Percentiles rank a stretch among this genome's conserved stretches.
These are phyloP conservation scores for Leishmania lainsoni DNA, from an alignment of 208 protist genomes.

Conservation along the genomic window DNA sequence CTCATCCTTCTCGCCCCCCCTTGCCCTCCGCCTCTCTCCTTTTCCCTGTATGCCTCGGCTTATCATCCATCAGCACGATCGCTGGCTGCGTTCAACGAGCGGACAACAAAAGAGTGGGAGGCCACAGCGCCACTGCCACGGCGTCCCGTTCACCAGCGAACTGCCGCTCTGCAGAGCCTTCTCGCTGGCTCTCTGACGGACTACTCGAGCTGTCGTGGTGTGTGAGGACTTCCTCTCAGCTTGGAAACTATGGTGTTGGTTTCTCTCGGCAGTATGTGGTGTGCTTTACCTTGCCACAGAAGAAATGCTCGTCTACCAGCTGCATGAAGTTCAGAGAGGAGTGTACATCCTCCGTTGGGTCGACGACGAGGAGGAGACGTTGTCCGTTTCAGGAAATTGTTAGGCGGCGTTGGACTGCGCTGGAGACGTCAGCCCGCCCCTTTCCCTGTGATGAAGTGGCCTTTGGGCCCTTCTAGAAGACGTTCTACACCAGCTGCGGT, in stretches of 20 bases:
- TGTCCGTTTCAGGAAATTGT: slow-evolving; percentile 11
- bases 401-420: slow-evolving; percentile 28
- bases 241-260: background rate
- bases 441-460: slow-evolving; percentile 15
- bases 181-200: background rate
- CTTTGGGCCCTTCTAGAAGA: slow-evolving; percentile 11
- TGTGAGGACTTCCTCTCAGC: background rate
- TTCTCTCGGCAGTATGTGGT: background rate
- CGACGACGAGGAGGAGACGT: background rate
- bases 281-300: background rate
- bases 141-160: background rate
- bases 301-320: slow-evolving; percentile 16
- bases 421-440: slow-evolving; percentile 4
- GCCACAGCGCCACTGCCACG: background rate
- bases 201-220: background rate
- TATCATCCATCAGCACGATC: background rate
- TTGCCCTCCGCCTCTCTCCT: background rate
- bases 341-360: slow-evolving; percentile 9
- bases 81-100: background rate
- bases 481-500: slow-evolving; percentile 8
- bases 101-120: background rate
- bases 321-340: slow-evolving; percentile 18
- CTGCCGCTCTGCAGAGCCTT: background rate
- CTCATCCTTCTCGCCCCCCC: background rate
- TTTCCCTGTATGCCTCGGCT: background rate